Evolutionary conservation across 1,139 yeast genomes (phyloP), one percentile per base, ranked within the genome.

Genomic region (Yamadazyma sp.): DNA sequence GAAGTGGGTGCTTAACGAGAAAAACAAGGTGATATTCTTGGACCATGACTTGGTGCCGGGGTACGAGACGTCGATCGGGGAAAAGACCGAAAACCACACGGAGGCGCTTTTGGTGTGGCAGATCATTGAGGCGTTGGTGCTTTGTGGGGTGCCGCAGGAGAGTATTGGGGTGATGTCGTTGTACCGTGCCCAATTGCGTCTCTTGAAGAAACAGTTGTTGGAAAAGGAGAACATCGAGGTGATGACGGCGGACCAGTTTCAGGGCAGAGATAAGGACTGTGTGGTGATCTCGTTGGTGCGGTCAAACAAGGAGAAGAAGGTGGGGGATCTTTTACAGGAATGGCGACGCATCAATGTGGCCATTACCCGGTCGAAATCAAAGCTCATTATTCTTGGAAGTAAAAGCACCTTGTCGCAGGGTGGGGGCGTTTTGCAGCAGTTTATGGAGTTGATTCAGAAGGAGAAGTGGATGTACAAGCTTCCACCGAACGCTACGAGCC

Each of bases 321-420:
- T 86, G 1, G 97, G 98, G 1, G 87, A 86, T 29, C 67, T 92
- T 37, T 64, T 92, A 29, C 79, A 76, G 44, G 98, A 92, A 52
- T 85, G 97, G 92, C 71, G 97, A 47, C 73, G 98, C 45, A 76
- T 94, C 36, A 92, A 92, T 60, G 98, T 94, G 28, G 95, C 97
- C 0, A 81, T 94, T 52, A 92, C 98, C 0, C 71, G 99, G 45
- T 94, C 98, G 0, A 83, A 80, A 56, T 74, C 85, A 12, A 94
- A 94, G 59, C 73, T 94, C 35, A 75, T 94, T 18, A 76, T 92
- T 13, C 63, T 92, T 31, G 98, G 98, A 0, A 86, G 96, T 2
- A 71, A 71, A 39, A 64, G 67, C 8, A 86, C 96, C 0, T 62
- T 92, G 42, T 64, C 71, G 11, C 44, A 14, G 32, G 61, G 70